Percentiles rank a stretch among this genome's conserved stretches.
These are phyloP conservation scores for Metarhizium anisopliae DNA, from an alignment of 2,329 filamentous ascomycete genomes.

Conservation along the genomic window DNA sequence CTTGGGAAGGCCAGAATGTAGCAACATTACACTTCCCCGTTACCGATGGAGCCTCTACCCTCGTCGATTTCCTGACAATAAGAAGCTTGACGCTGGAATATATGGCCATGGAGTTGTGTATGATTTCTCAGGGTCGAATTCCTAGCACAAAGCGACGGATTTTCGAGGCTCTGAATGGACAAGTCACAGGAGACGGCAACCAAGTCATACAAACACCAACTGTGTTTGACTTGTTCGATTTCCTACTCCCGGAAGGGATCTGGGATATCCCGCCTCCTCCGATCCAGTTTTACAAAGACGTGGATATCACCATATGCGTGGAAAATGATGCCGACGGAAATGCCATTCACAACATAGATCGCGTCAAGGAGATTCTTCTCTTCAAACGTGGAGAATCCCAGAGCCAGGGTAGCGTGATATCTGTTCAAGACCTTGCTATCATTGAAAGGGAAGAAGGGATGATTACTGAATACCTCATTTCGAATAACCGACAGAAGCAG, in stretches of 20 bases:
- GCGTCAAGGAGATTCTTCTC: constrained; percentile 64
- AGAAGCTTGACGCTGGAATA: constrained; percentile 78
- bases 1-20: constrained; percentile 65
- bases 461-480: constrained; percentile 53
- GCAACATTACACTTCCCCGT: constrained; percentile 58
- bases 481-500: constrained; percentile 54
- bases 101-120: constrained; percentile 73
- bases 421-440: constrained; percentile 37
- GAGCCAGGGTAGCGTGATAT: constrained; percentile 37
- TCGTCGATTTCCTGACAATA: constrained; percentile 69
- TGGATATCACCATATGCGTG: constrained; percentile 59
- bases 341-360: constrained; percentile 57
- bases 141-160: constrained; percentile 62
- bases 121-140: constrained; percentile 60
- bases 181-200: constrained; percentile 57
- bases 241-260: constrained; percentile 50
- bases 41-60: constrained; percentile 55
- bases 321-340: constrained; percentile 49
- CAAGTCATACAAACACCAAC: constrained; percentile 60
- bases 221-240: constrained; percentile 90
- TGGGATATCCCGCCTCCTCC: constrained; percentile 43
- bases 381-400: constrained; percentile 57
- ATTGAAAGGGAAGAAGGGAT: constrained; percentile 50
- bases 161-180: constrained; percentile 68
- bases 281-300: constrained; percentile 51